phyloP scores from a whole-genome alignment of 345 rosid species.

The Euphorbia tirucalli region DNA sequence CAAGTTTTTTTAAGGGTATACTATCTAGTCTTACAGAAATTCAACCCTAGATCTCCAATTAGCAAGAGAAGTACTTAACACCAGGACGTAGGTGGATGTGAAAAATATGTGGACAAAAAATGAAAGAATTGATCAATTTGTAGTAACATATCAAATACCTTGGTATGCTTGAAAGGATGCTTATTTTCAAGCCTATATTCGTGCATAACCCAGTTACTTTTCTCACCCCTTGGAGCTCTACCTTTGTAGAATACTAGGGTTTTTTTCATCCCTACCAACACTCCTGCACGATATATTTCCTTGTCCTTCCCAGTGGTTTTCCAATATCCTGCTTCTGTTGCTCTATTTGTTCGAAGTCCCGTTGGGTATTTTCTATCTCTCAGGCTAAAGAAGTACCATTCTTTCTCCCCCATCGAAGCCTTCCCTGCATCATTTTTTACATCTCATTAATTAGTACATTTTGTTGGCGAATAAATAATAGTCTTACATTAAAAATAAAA shows the following conservation, averaged over 20 bases:
- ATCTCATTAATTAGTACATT: too few relatives aligned
- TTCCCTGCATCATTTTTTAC: slow-evolving; percentile 60
- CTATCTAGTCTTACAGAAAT: too few relatives aligned
- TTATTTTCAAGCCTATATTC: slow-evolving; percentile 82
- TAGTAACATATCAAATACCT: too few relatives aligned
- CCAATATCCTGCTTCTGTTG: slow-evolving; percentile 95
- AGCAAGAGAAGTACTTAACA: too few relatives aligned
- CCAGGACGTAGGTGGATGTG: too few relatives aligned
- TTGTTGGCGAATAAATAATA: too few relatives aligned
- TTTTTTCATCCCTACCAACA: slow-evolving; percentile 91
- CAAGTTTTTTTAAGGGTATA: too few relatives aligned
- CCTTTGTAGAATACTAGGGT: slow-evolving; percentile 93
- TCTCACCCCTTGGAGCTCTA: slow-evolving; percentile 88
- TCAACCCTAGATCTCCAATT: too few relatives aligned
- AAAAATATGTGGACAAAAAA: too few relatives aligned
- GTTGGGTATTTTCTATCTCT: slow-evolving; percentile 93
- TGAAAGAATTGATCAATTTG: too few relatives aligned
- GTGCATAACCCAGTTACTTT: slow-evolving; percentile 99
- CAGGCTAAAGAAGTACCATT: slow-evolving; percentile 90
- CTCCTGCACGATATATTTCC: slow-evolving; percentile 61
- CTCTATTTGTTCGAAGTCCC: slow-evolving; percentile 91
- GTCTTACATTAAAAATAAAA: too few relatives aligned
- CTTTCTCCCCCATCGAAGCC: slow-evolving; percentile 98
- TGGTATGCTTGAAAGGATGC: slow-evolving; percentile 55
- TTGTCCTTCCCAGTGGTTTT: slow-evolving; percentile 92